phyloP scores from a whole-genome alignment of 257 asterid species.

The Scutellaria barbata region DNA sequence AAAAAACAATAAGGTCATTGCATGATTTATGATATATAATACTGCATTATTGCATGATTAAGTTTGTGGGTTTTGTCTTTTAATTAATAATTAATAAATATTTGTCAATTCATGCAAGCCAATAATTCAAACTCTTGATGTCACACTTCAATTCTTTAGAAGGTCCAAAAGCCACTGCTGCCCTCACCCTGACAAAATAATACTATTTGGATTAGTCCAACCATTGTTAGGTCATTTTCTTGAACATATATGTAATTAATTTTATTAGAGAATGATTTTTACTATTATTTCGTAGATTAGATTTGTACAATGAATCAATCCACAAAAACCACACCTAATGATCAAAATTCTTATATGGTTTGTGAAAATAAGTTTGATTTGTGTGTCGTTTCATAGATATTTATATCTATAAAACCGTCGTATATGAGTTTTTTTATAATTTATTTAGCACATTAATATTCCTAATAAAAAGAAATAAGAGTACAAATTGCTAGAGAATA shows the following conservation, averaged over 20 bases:
- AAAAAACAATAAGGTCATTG: neutral
- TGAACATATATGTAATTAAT: neutral
- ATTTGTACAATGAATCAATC: too few relatives aligned
- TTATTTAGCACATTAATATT: conserved; percentile 10
- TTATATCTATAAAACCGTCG: too few relatives aligned
- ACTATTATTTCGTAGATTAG: too few relatives aligned
- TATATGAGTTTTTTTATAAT: too few relatives aligned
- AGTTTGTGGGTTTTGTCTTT: conserved; percentile 26
- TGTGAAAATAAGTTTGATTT: too few relatives aligned
- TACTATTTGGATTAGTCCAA: conserved; percentile 8
- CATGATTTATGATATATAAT: conserved; percentile 24
- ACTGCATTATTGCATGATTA: conserved; percentile 41
- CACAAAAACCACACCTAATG: too few relatives aligned
- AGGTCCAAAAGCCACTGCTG: conserved; percentile 40
- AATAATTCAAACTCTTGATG: conserved; percentile 42
- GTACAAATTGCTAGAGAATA: conserved; percentile 4
- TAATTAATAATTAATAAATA: conserved; percentile 14
- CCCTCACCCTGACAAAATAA: conserved; percentile 13
- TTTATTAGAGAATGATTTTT: too few relatives aligned
- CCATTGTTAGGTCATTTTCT: conserved; percentile 37
- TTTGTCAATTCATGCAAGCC: conserved; percentile 36
- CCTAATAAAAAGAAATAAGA: neutral
- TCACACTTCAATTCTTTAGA: conserved; percentile 33
- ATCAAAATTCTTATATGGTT: too few relatives aligned
- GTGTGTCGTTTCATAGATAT: too few relatives aligned